A percentile compares a stretch with the other conserved stretches of the same genome.
phyloP scores from a whole-genome alignment of 2,329 filamentous ascomycete genomes.

The Ciborinia camelliae region DNA sequence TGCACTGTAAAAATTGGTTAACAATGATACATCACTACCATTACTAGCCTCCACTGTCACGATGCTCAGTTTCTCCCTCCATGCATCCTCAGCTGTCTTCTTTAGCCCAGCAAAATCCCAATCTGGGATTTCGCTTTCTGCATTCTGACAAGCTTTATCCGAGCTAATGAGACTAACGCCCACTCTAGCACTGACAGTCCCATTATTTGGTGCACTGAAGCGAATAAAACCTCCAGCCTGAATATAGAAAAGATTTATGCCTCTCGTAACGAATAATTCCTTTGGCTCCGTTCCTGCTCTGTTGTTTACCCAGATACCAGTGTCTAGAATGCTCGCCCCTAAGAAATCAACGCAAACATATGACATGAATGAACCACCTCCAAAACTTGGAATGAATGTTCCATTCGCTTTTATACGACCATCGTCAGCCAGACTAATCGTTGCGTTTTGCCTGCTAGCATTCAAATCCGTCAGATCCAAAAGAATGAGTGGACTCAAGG shows the following conservation, averaged over 20 bases:
- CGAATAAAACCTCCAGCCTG: slow-evolving; percentile 60
- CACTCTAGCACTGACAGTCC: slow-evolving; percentile 58
- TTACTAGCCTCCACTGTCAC: slow-evolving; percentile 51
- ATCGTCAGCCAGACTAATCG: slow-evolving; percentile 52
- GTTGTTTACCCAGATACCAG: slow-evolving; percentile 58
- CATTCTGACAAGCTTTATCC: slow-evolving; percentile 63
- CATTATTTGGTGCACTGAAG: slow-evolving; percentile 48
- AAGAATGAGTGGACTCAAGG: slow-evolving; percentile 53
- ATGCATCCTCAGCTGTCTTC: slow-evolving; percentile 52
- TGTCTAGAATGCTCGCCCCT: slow-evolving; percentile 54
- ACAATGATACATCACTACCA: slow-evolving; percentile 47
- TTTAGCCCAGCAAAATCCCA: slow-evolving; percentile 58
- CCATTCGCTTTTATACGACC: slow-evolving; percentile 61
- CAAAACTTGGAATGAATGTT: slow-evolving; percentile 62
- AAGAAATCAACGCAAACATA: slow-evolving; percentile 67
- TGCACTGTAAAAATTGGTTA: slow-evolving; percentile 64
- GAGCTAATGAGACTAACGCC: slow-evolving; percentile 67
- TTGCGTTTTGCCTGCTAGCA: slow-evolving; percentile 56
- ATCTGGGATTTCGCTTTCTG: slow-evolving; percentile 64
- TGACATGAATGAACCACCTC: slow-evolving; percentile 54
- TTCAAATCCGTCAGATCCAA: slow-evolving; percentile 64
- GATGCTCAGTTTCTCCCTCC: slow-evolving; percentile 58
- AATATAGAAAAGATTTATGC: slow-evolving; percentile 51
- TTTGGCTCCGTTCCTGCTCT: slow-evolving; percentile 48
- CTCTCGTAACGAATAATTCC: slow-evolving; percentile 47